Conservation (phyloP, 306 rosid genomes). For the Acacia melanoxylon region DNA sequence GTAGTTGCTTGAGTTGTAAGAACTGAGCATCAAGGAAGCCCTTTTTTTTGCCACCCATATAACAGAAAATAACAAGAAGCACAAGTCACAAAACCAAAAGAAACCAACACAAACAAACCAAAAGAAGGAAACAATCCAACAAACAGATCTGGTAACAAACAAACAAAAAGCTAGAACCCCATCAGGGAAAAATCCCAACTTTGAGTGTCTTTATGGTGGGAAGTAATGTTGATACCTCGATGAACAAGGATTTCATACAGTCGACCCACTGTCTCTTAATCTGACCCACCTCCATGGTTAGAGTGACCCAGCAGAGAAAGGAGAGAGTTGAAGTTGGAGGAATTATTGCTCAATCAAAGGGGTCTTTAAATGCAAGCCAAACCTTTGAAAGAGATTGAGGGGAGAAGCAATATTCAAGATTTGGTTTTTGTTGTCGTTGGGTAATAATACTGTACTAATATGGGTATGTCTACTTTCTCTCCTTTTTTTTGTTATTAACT, state of each 20-base stretch:
- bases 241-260: conserved; percentile 65
- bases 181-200: conserved; percentile 5
- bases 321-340: conserved; percentile 31
- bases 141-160: conserved; percentile 30
- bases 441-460: not conserved
- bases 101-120: conserved; percentile 13
- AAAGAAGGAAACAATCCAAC: conserved; percentile 19
- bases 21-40: conserved; percentile 83
- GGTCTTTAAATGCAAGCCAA: conserved; percentile 18
- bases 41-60: conserved; percentile 43
- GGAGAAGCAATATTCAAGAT: conserved; percentile 30
- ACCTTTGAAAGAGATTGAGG: conserved; percentile 31
- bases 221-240: conserved; percentile 54
- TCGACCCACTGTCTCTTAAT: conserved; percentile 90
- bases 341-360: conserved; percentile 43
- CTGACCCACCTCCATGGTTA: conserved; percentile 83
- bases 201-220: not conserved
- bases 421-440: conserved; percentile 18
- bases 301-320: not conserved
- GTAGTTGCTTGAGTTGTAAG: conserved; percentile 91
- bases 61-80: not conserved
- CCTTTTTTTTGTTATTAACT: not conserved
- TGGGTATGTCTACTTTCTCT: not conserved
- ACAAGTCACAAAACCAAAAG: conserved; percentile 27
- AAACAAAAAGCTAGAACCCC: conserved; percentile 19